These are phyloP conservation scores for Lotus japonicus DNA, from an alignment of 306 rosid species.

Conservation along the genomic window DNA sequence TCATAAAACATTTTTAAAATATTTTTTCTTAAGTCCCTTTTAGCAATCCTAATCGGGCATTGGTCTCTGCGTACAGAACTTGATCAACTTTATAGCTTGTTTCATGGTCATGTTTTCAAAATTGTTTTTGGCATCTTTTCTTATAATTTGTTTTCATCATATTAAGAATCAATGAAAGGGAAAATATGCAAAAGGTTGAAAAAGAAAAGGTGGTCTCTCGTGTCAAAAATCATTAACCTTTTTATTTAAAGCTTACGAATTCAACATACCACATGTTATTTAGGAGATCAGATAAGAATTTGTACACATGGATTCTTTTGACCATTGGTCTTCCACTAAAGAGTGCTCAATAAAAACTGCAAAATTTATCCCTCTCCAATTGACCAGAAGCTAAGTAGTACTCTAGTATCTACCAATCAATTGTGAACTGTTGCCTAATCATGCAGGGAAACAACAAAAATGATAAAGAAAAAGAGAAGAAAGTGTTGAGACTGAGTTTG, in stretches of 20 bases:
- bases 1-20: too few species aligned
- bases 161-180: too few species aligned
- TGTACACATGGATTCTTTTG: constrained; percentile 13
- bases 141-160: too few species aligned
- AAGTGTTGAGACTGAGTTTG: constrained; percentile 21
- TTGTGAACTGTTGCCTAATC: constrained; percentile 23
- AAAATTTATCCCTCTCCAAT: constrained; percentile 32
- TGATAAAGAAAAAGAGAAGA: constrained; percentile 14
- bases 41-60: too few species aligned
- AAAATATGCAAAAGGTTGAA: too few species aligned
- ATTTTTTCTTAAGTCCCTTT: too few species aligned
- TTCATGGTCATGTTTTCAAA: too few species aligned
- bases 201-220: neutral
- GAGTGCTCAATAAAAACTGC: constrained; percentile 5
- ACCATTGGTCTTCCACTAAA: constrained; percentile 49
- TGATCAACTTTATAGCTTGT: too few species aligned
- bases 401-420: constrained; percentile 2
- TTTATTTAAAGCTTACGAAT: constrained; percentile 19
- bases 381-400: constrained; percentile 19
- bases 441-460: constrained; percentile 7
- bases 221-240: neutral
- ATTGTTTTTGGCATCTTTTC: too few species aligned
- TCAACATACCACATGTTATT: constrained; percentile 14
- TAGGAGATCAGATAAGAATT: constrained; percentile 11
- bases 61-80: too few species aligned